Conservation (phyloP, 495 filamentous ascomycete species). For the Aspergillus nidulans region DNA sequence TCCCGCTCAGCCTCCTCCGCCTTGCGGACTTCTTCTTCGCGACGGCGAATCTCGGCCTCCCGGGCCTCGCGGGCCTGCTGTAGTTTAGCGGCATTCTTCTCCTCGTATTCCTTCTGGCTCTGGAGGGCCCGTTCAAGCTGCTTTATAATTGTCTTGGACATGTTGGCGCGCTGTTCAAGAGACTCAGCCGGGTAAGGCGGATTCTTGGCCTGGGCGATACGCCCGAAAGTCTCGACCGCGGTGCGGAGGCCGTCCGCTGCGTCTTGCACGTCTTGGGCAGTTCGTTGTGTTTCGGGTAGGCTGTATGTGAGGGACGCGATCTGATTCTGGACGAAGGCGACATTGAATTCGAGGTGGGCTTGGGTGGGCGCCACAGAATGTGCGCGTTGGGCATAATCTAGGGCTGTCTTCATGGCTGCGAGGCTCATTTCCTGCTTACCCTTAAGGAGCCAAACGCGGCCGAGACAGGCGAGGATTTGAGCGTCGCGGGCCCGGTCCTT, state of each 20-base stretch:
- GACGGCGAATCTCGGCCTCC: conserved; percentile 67
- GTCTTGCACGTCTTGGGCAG: conserved; percentile 69
- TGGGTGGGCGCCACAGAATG: conserved; percentile 74
- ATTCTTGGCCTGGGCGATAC: conserved; percentile 73
- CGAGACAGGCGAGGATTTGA: conserved; percentile 82
- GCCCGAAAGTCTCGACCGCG: conserved; percentile 76
- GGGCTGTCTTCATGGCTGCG: conserved; percentile 73
- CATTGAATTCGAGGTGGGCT: conserved; percentile 91
- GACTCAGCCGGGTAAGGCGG: conserved; percentile 88
- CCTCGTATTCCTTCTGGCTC: conserved; percentile 85
- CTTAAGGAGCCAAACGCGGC: conserved; percentile 86
- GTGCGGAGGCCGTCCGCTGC: conserved; percentile 82
- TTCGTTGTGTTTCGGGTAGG: conserved; percentile 69
- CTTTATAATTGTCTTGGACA: conserved; percentile 89
- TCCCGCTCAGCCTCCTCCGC: conserved; percentile 63
- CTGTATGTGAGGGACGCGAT: conserved; percentile 76
- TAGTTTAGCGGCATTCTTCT: conserved; percentile 82
- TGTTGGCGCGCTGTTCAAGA: conserved; percentile 90
- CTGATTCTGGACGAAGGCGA: conserved; percentile 94
- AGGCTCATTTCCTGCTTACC: conserved; percentile 77
- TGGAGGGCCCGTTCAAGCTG: conserved; percentile 83
- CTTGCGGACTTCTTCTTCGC: conserved; percentile 66
- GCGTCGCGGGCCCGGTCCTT: conserved; percentile 78
- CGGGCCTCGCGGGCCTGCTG: conserved; percentile 68
- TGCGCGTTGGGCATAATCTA: conserved; percentile 87